Percentiles rank a stretch among this genome's conserved stretches.
Conservation (phyloP, 2,329 filamentous ascomycete species). For the Meredithiella fracta region DNA sequence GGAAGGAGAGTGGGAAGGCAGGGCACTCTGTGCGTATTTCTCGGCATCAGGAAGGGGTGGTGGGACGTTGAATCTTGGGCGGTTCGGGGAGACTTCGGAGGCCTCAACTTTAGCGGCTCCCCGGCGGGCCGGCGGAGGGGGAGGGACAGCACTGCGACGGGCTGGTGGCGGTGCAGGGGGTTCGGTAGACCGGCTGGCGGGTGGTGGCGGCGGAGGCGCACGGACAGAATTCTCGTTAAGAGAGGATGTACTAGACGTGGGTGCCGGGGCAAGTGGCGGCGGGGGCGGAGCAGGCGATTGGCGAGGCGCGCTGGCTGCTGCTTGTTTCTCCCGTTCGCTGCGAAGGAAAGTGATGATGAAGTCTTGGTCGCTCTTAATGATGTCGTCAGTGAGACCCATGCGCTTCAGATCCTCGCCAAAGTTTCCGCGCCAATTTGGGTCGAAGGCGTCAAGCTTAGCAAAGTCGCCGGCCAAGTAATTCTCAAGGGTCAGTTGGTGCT, state of each 20-base stretch:
- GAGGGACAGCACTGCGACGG: constrained; percentile 31
- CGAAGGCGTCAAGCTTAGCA: constrained; percentile 44
- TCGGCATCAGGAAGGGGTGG: constrained; percentile 82
- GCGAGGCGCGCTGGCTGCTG: constrained; percentile 16
- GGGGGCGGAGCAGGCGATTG: constrained; percentile 14
- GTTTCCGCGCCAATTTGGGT: constrained; percentile 47
- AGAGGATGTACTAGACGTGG: constrained; percentile 15
- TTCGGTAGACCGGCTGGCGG: constrained; percentile 19
- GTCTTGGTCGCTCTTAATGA: constrained; percentile 51
- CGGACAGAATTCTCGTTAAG: constrained; percentile 11
- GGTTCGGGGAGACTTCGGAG: constrained; percentile 33
- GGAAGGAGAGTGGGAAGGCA: constrained; percentile 9
- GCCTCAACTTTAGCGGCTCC: constrained; percentile 32
- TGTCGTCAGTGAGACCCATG: constrained; percentile 48
- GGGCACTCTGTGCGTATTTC: constrained; percentile 49
- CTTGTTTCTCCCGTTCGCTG: constrained; percentile 34
- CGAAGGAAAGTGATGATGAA: constrained; percentile 50
- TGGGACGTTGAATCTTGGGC: constrained; percentile 63
- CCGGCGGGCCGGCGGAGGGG: constrained; percentile 45
- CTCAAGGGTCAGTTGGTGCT: constrained; percentile 21
- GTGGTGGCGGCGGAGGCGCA: constrained; percentile 23
- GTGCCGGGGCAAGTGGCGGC: constrained; percentile 15
- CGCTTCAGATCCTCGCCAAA: constrained; percentile 47
- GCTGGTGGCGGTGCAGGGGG: constrained; percentile 15
- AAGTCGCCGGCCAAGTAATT: constrained; percentile 36